phyloP scores from a whole-genome alignment of 164 flowering plant genomes.

The Tinospora cordifolia region DNA sequence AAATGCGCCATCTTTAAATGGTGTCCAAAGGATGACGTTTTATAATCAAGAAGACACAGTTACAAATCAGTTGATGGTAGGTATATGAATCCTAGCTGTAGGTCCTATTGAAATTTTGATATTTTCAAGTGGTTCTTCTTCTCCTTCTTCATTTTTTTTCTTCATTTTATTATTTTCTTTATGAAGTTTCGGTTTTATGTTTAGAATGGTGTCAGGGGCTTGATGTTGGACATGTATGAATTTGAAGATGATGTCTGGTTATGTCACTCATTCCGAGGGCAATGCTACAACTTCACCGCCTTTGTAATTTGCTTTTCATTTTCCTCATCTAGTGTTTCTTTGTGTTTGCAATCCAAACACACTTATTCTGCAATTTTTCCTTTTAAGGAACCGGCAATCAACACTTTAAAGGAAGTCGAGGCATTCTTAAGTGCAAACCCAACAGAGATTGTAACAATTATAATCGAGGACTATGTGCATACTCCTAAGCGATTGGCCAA shows the following conservation, averaged over 20 bases:
- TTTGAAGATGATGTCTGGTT: conserved; percentile 88
- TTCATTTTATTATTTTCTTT: conserved; percentile 1
- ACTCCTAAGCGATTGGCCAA: conserved; percentile 80
- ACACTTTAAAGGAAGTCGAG: conserved; percentile 89
- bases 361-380: background rate
- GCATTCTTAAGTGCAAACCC: conserved; percentile 71
- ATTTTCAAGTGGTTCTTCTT: background rate
- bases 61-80: conserved; percentile 74
- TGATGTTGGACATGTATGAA: conserved; percentile 99
- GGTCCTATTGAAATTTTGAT: background rate
- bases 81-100: background rate
- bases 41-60: conserved; percentile 94
- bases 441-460: conserved; percentile 81
- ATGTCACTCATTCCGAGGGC: conserved; percentile 89
- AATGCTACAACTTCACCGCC: conserved; percentile 93
- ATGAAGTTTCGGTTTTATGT: conserved; percentile 16
- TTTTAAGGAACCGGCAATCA: conserved; percentile 80
- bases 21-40: conserved; percentile 70
- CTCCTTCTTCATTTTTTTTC: conserved; percentile 7
- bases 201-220: conserved; percentile 95
- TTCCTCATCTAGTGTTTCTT: background rate
- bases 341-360: background rate
- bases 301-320: conserved; percentile 50
- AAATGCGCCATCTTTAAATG: conserved; percentile 59
- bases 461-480: conserved; percentile 95